Evolutionary conservation across 1,284 basidiomycete species (phyloP), one percentile per base, ranked within the genome.

Genomic region (Dichomitus squalens): DNA sequence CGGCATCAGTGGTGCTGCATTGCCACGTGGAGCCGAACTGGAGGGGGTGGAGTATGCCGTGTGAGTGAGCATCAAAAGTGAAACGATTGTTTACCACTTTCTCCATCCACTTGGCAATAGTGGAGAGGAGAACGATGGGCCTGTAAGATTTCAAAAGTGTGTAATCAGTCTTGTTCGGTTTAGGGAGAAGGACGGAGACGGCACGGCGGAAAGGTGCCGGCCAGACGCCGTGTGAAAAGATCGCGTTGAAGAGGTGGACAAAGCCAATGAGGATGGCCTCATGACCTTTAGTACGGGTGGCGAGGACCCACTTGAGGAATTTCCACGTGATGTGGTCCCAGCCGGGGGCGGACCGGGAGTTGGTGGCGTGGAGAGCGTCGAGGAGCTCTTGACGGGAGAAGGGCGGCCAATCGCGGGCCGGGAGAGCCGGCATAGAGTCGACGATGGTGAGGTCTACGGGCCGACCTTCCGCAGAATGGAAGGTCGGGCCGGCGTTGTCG

Each of bases 121-220:
- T 49, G 46, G 47, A 50, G 0, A 59, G 53, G 2, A 59, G 50
- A 11, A 59, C 53, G 21, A 59, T 59, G 3, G 53, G 58, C 0
- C 53, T 44, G 16, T 59, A 59, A 0, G 50, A 46, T 34, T 59
- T 59, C 31, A 59, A 18, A 3, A 35, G 20, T 0, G 57, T 48
- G 36, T 58, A 59, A 34, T 58, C 59, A 3, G 51, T 41, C 34
- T 59, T 60, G 34, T 56, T 41, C 0, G 61, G 61, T 46, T 63
- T 63, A 3, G 61, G 58, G 12, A 63, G 57, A 33, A 63, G 43
- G 18, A 63, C 58, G 0, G 56, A 56, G 9, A 51, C 51, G 0
- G 61, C 52, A 0, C 31, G 41, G n/a, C 57, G 52, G 49, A 64
- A 60, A 6, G 55, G 20, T 0, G 21, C 48, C 0, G 62, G 59